Conservation (phyloP, 306 rosid species). For the Gastrolobium villosum region DNA sequence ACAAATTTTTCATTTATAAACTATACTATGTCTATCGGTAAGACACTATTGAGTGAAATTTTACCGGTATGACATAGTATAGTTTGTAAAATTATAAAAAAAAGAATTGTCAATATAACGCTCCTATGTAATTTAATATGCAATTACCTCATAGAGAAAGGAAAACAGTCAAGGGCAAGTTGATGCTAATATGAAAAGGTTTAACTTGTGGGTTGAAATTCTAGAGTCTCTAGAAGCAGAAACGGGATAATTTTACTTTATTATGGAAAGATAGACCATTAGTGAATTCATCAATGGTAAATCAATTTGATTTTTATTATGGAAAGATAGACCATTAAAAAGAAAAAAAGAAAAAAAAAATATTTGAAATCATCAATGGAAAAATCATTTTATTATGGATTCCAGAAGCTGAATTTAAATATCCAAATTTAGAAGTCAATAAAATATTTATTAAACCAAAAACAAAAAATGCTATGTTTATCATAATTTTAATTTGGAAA, state of each 20-base stretch:
- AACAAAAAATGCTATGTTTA: background rate
- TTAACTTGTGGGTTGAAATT: constrained; percentile 27
- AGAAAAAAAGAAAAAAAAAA: too few relatives aligned
- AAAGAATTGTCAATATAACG: too few relatives aligned
- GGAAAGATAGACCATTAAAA: background rate
- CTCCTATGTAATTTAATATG: too few relatives aligned
- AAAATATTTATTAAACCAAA: background rate
- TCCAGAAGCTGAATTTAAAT: background rate
- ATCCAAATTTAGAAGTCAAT: background rate
- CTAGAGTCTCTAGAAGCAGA: constrained; percentile 1
- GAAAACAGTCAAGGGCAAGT: background rate
- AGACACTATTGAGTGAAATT: too few relatives aligned
- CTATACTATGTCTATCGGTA: too few relatives aligned
- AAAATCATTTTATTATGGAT: background rate
- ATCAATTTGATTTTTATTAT: background rate
- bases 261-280: background rate
- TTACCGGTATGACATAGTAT: too few relatives aligned
- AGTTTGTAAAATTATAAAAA: too few relatives aligned
- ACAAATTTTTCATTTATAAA: too few relatives aligned
- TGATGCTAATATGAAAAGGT: background rate
- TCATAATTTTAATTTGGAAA: background rate
- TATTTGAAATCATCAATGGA: background rate
- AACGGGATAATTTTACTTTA: background rate
- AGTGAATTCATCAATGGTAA: background rate
- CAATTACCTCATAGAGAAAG: background rate